These are phyloP conservation scores for Pisolithus albus DNA, from an alignment of 768 basidiomycete genomes.

Conservation along the genomic window DNA sequence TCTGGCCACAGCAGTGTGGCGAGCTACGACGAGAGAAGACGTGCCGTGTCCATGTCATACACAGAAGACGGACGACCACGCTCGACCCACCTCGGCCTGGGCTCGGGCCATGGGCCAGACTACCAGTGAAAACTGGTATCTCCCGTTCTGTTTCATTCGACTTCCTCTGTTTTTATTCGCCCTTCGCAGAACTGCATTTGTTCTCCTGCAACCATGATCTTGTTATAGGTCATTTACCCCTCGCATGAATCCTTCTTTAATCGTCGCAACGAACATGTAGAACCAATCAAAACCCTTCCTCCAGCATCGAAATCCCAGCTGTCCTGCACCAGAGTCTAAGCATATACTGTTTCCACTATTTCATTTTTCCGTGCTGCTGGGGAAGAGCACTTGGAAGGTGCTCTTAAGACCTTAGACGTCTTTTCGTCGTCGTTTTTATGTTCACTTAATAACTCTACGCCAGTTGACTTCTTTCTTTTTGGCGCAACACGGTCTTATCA, in stretches of 20 bases:
- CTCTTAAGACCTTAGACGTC: not conserved
- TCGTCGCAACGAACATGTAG: slow-evolving; percentile 5
- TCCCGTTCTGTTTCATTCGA: not conserved
- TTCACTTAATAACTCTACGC: not conserved
- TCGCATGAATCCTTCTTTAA: not conserved
- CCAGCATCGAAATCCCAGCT: not conserved
- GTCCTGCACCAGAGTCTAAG: not conserved
- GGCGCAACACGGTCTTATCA: not conserved
- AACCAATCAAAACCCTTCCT: not conserved
- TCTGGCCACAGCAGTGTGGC: slow-evolving; percentile 31
- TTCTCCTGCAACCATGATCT: slow-evolving; percentile 4
- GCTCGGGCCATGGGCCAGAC: slow-evolving; percentile 8
- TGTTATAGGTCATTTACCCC: not conserved
- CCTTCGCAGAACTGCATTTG: not conserved
- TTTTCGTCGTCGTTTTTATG: not conserved
- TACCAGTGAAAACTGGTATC: slow-evolving; percentile 2
- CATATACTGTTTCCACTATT: not conserved
- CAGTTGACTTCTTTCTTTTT: not conserved
- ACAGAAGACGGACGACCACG: slow-evolving; percentile 12
- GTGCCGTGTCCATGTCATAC: slow-evolving; percentile 1
- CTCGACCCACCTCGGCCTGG: slow-evolving; percentile 11
- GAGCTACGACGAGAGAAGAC: slow-evolving; percentile 18
- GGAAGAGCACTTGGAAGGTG: not conserved
- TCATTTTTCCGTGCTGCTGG: not conserved
- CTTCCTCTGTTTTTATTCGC: not conserved